Evolutionary conservation across 805 yeast species (phyloP).

Genomic region (Kodamaea neixiangensis): DNA sequence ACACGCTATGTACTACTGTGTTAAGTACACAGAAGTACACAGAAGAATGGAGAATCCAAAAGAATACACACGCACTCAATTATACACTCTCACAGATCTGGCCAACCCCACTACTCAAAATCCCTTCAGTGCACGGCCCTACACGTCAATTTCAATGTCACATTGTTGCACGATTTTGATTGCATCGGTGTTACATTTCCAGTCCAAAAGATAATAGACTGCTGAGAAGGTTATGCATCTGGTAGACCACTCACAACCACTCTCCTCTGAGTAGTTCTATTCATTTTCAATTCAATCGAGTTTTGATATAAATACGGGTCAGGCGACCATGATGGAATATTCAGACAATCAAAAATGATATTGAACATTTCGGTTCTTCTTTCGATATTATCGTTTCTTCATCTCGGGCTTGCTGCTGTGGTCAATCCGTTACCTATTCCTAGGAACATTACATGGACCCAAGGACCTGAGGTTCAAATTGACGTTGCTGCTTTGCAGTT

Average conservation of each 20-base stretch:
- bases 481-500: slow-evolving; percentile 8
- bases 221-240: background rate
- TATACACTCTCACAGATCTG: too few species aligned
- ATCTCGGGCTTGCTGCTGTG: slow-evolving; percentile 12
- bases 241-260: background rate
- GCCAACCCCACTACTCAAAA: too few species aligned
- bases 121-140: background rate
- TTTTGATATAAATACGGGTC: background rate
- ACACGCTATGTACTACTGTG: too few species aligned
- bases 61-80: too few species aligned
- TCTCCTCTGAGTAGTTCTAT: background rate
- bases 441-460: slow-evolving; percentile 22
- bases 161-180: background rate
- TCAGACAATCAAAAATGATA: background rate
- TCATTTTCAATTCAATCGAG: too few species aligned
- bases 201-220: background rate
- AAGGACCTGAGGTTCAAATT: slow-evolving; percentile 4
- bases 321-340: background rate
- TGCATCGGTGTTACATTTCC: background rate
- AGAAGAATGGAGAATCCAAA: too few species aligned
- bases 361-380: slow-evolving; percentile 4
- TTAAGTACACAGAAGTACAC: too few species aligned
- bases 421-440: slow-evolving; percentile 30
- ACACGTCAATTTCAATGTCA: background rate
- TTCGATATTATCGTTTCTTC: background rate